Conservation (phyloP, 495 filamentous ascomycete species). For the Trichoderma erinaceum region DNA sequence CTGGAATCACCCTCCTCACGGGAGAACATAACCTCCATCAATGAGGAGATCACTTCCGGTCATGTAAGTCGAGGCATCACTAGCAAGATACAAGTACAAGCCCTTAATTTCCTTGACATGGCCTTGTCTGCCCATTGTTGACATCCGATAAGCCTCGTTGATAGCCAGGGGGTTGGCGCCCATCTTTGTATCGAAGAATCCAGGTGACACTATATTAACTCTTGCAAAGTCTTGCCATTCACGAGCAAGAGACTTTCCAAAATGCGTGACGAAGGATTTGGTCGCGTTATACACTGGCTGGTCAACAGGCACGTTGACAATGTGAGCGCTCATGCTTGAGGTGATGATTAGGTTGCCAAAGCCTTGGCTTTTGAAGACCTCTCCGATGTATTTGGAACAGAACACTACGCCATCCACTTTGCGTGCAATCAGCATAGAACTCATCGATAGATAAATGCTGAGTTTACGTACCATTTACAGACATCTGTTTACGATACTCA, state of each 20-base stretch:
- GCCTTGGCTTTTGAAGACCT: constrained; percentile 40
- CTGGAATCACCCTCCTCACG: neutral
- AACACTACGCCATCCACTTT: constrained; percentile 50
- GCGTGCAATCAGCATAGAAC: constrained; percentile 19
- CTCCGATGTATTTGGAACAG: constrained; percentile 44
- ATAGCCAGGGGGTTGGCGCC: constrained; percentile 26
- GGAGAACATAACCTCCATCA: constrained; percentile 41
- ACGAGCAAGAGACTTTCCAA: constrained; percentile 52
- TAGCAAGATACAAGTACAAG: constrained; percentile 49
- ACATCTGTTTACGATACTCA: constrained; percentile 43
- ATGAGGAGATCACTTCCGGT: constrained; percentile 58
- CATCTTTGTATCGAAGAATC: constrained; percentile 26
- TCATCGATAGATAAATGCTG: constrained; percentile 24
- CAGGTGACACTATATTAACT: constrained; percentile 48
- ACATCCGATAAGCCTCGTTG: constrained; percentile 32
- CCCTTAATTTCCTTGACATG: constrained; percentile 26
- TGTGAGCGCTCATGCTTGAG: constrained; percentile 55
- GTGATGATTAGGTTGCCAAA: constrained; percentile 38
- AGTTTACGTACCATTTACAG: constrained; percentile 29
- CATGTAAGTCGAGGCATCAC: constrained; percentile 56
- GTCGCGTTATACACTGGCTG: constrained; percentile 58
- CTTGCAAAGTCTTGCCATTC: constrained; percentile 68
- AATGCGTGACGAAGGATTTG: constrained; percentile 49
- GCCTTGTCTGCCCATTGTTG: constrained; percentile 27
- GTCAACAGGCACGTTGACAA: constrained; percentile 58